A percentile compares a stretch with the other conserved stretches of the same genome.
These are phyloP conservation scores for Dryadomyces quercivorus DNA, from an alignment of 2,329 filamentous ascomycete genomes.

Conservation along the genomic window DNA sequence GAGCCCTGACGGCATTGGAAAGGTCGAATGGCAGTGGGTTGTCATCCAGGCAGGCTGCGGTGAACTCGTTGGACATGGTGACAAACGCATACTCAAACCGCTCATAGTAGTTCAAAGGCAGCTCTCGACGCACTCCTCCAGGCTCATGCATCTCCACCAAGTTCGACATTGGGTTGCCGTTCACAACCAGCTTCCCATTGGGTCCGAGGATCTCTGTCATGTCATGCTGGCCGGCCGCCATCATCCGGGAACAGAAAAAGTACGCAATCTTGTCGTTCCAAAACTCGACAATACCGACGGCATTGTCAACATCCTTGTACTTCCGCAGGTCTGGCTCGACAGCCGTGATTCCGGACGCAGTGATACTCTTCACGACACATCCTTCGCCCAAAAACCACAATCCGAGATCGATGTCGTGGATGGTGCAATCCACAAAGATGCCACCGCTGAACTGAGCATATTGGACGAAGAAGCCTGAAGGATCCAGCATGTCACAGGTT, in stretches of 20 bases:
- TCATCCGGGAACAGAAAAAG: conserved; percentile 5
- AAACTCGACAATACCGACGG: conserved; percentile 4
- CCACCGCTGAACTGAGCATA: conserved; percentile 1
- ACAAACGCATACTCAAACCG: conserved; percentile 3
- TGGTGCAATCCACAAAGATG: conserved; percentile 6
- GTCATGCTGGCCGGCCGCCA: conserved; percentile 4
- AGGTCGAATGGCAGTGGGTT: not conserved
- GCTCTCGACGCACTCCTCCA: not conserved
- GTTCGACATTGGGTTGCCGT: conserved; percentile 1
- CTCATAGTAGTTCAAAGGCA: conserved; percentile 2
- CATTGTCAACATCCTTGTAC: conserved; percentile 4
- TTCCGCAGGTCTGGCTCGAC: conserved; percentile 1
- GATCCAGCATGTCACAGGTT: conserved; percentile 4
- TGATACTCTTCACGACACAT: not conserved
- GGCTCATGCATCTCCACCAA: conserved; percentile 2
- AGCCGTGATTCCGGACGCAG: not conserved
- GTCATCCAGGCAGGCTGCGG: conserved; percentile 1
- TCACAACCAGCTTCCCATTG: conserved; percentile 1
- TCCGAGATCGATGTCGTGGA: conserved; percentile 5
- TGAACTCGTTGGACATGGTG: conserved; percentile 4
- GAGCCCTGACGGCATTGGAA: not conserved
- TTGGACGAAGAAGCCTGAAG: conserved; percentile 1
- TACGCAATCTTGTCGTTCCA: conserved; percentile 3
- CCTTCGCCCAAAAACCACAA: conserved; percentile 3
- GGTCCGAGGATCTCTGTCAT: conserved; percentile 6